These are phyloP conservation scores for Neurospora discreta DNA, from an alignment of 495 filamentous ascomycete species.

Conservation along the genomic window DNA sequence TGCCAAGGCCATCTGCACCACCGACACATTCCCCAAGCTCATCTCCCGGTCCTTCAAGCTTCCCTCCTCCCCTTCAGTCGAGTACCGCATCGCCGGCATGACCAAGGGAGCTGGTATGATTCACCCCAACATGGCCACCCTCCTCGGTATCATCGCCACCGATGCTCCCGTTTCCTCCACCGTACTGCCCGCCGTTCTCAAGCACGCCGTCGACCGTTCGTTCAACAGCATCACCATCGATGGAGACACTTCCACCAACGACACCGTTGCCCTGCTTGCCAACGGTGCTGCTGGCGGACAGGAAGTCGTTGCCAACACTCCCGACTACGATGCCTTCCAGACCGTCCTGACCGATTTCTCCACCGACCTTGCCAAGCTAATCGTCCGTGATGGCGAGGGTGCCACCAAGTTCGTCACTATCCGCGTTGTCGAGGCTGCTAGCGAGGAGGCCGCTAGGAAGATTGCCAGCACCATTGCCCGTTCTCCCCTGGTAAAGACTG, in stretches of 20 bases:
- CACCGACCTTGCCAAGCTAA: slow-evolving; percentile 74
- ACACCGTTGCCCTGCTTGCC: slow-evolving; percentile 85
- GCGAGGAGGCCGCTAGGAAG: slow-evolving; percentile 50
- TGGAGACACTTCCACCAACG: slow-evolving; percentile 93
- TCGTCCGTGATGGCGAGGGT: slow-evolving; percentile 93
- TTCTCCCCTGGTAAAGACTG: slow-evolving; percentile 92
- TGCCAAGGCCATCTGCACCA: slow-evolving; percentile 94
- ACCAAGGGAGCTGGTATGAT: slow-evolving; percentile 99
- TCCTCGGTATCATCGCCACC: slow-evolving; percentile 88
- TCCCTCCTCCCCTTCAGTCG: slow-evolving; percentile 62
- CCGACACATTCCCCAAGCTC: slow-evolving; percentile 98
- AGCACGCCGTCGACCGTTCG: slow-evolving; percentile 63
- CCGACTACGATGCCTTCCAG: slow-evolving; percentile 56
- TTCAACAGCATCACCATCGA: slow-evolving; percentile 98
- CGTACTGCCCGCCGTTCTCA: slow-evolving; percentile 59
- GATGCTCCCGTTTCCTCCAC: slow-evolving; percentile 70
- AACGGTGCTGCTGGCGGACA: slow-evolving; percentile 85
- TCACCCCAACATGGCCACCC: slow-evolving; percentile 97
- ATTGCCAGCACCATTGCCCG: slow-evolving; percentile 86
- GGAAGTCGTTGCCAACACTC: slow-evolving; percentile 44
- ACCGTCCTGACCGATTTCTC: slow-evolving; percentile 64
- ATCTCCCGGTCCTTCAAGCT: slow-evolving; percentile 74
- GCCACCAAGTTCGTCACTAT: slow-evolving; percentile 98
- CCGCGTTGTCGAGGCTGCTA: slow-evolving; percentile 61
- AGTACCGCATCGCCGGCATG: slow-evolving; percentile 85